Percentiles rank a stretch among this genome's conserved stretches.
phyloP scores from a whole-genome alignment of 306 rosid genomes.

The Acacia melanoxylon region DNA sequence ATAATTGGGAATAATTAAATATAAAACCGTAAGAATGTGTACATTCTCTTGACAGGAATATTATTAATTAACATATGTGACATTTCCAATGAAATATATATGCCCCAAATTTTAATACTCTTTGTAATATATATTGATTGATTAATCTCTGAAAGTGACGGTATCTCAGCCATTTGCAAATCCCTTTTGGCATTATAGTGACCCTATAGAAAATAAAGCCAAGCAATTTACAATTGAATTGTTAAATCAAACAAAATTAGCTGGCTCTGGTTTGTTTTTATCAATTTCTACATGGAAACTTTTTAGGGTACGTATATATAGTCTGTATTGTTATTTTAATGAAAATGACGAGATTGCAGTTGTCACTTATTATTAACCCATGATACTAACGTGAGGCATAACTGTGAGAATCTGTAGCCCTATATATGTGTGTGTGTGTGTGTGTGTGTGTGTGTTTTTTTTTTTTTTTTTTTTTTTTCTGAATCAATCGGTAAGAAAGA shows the following conservation, averaged over 20 bases:
- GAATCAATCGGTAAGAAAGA: not conserved
- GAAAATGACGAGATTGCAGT: not conserved
- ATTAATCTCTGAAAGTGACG: not conserved
- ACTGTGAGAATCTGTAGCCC: not conserved
- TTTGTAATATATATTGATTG: not conserved
- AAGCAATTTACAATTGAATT: not conserved
- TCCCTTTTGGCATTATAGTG: not conserved
- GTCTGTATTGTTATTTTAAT: not conserved
- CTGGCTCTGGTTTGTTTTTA: slow-evolving; percentile 20
- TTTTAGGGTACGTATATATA: not conserved
- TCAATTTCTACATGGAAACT: not conserved
- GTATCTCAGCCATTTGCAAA: not conserved
- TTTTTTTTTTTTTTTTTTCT: no score
- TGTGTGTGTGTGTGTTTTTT: no score
- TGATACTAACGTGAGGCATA: not conserved
- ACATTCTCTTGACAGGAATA: not conserved
- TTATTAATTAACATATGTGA: not conserved
- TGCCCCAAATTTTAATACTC: not conserved
- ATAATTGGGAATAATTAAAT: not conserved
- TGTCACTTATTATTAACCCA: not conserved
- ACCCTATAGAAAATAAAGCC: not conserved
- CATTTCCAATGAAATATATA: not conserved
- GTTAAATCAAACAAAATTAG: slow-evolving; percentile 22
- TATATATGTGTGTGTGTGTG: no score
- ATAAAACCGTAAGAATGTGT: not conserved